Evolutionary conservation across 257 asterid species (phyloP), one percentile per base, ranked within the genome.

Genomic region (Penstemon davidsonii): DNA sequence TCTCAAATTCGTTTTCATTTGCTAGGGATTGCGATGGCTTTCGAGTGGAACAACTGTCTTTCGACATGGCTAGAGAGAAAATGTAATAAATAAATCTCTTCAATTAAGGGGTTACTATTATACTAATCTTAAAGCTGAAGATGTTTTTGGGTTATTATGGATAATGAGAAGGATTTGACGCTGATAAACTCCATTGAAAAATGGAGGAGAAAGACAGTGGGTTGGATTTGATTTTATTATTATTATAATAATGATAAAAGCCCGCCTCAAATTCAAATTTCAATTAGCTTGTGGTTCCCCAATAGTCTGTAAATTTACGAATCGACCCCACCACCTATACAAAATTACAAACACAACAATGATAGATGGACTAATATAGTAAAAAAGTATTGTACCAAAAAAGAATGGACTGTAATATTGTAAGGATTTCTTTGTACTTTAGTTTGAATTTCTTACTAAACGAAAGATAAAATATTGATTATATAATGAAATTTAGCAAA

Each of bases 211-310:
- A 39, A 46, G 55, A 3, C 40, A 12, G 25, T 42, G 4, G 60
- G 44, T 36, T 50, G 46, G 44, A 6, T 15, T 5, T 13, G 53
- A 4, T 7, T 40, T 46, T 36, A 10, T 64, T 33, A 10, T 64
- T 33, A 51, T 55, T 46, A 44, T 54, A 19, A 2, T 61, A 6
- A 3, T 10, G 37, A 53, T 7, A 40, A 55, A 55, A 49, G 64
- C 78, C 82, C 83, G 83, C 85, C 73, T 73, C 56, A 57, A 71
- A 74, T 81, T 81, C 85, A 75, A 81, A 81, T 81, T 78, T 80
- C 78, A 70, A 67, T 45, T 38, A 13, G 19, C 61, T 55, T 36
- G 18, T 11, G 37, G 42, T 5, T 8, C 69, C 75, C 74, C 61
- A 39, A 2, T 15, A 42, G 19, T 74, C 62, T 42, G 45, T 37